These are phyloP conservation scores for Gyromitra esculenta DNA, from an alignment of 2,329 filamentous ascomycete genomes.

Conservation along the genomic window DNA sequence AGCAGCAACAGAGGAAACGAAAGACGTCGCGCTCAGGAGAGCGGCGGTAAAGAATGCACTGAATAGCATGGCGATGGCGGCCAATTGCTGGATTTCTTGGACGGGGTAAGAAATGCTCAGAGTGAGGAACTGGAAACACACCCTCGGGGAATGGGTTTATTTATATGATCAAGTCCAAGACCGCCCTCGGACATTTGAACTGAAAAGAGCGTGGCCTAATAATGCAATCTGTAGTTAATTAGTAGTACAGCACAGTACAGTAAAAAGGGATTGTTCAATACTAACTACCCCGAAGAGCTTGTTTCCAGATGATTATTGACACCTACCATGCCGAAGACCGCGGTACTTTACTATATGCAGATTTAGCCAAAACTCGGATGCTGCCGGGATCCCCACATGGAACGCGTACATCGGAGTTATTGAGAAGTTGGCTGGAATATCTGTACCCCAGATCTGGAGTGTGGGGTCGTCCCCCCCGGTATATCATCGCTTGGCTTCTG, in stretches of 20 bases:
- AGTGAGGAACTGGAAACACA: neutral
- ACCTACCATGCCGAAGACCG: constrained; percentile 25
- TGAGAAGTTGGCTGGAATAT: constrained; percentile 7
- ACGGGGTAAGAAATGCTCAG: neutral
- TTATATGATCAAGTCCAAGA: constrained; percentile 15
- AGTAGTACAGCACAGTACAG: neutral
- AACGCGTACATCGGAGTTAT: neutral
- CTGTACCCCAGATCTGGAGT: constrained; percentile 26
- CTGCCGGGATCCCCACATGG: constrained; percentile 16
- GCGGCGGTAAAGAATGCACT: constrained; percentile 25
- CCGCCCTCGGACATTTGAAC: constrained; percentile 7
- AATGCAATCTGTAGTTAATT: neutral
- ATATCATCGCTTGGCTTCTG: neutral
- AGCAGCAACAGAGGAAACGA: constrained; percentile 20
- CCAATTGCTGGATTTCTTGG: constrained; percentile 17
- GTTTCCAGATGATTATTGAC: constrained; percentile 22
- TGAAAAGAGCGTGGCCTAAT: neutral
- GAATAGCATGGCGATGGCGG: constrained; percentile 29
- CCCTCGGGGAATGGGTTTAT: neutral
- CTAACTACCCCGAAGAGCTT: constrained; percentile 17
- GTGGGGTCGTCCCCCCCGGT: constrained; percentile 12
- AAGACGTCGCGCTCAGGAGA: constrained; percentile 21
- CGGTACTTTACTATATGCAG: neutral
- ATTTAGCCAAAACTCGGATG: constrained; percentile 31
- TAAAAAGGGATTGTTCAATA: constrained; percentile 25